Percentiles rank a stretch among this genome's conserved stretches.
Evolutionary conservation across 331 rosid genomes (phyloP).

Genomic region (Rhamnella rubrinervis): DNA sequence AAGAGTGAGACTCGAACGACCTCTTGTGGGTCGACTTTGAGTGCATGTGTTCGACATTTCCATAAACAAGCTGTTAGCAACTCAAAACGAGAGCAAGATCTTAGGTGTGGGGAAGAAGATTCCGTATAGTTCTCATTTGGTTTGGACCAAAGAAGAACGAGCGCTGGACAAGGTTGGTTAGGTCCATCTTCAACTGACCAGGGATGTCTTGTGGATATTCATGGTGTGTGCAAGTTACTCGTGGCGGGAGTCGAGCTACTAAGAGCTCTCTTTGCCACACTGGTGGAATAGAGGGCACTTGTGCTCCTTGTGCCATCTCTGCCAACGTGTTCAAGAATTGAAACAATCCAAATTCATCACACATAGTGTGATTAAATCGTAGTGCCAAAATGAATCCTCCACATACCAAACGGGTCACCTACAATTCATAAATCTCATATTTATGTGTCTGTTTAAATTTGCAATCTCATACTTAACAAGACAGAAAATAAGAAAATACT

Average conservation of each 20-base stretch:
- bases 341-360: conserved; percentile 31
- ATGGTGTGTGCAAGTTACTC: conserved; percentile 19
- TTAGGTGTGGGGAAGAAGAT: conserved; percentile 20
- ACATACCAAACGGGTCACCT: conserved; percentile 38
- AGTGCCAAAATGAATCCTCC: conserved; percentile 40
- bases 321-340: conserved; percentile 27
- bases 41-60: conserved; percentile 41
- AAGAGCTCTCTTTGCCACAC: conserved; percentile 41
- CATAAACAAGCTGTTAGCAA: conserved; percentile 35
- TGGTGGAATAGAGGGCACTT: conserved; percentile 17
- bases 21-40: conserved; percentile 19
- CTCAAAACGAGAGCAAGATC: conserved; percentile 25
- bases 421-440: not conserved
- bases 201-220: conserved; percentile 9
- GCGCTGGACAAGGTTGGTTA: conserved; percentile 9
- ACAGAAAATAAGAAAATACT: not conserved
- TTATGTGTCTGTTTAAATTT: too few species aligned
- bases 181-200: not conserved
- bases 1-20: conserved; percentile 13
- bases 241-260: conserved; percentile 27
- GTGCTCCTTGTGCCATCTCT: conserved; percentile 13
- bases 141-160: conserved; percentile 35
- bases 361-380: conserved; percentile 36
- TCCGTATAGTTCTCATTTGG: conserved; percentile 17
- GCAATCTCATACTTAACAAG: too few species aligned